Base-by-base conservation (phyloP, 2,329 filamentous ascomycete species). In the Pseudogymnoascus sp. region DNA sequence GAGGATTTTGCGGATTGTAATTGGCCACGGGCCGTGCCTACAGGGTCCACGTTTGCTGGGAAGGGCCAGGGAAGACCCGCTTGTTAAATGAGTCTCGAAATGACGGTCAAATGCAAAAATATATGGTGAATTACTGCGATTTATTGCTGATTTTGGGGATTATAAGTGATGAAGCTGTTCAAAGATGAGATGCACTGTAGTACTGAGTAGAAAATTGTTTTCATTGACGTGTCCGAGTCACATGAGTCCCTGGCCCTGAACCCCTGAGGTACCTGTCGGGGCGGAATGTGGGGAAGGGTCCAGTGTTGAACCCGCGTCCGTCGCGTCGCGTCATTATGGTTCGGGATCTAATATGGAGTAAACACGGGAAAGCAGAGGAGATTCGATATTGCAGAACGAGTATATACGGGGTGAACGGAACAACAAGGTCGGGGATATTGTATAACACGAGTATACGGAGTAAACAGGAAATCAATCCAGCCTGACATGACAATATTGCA, bases 21-120 rank as follows among this genome's bases (percentile, higher is more conserved):
- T 57, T 57, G 51, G 51, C 4, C 6, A 11, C 51, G 51, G 51
- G 51, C 51, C 26, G 51, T 57, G 29, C 51, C 51, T 57, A 57
- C 11, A 34, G 29, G 51, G 16, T 57, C 51, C 51, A 57, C 29
- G 51, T 57, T 34, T 57, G 16, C 51, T 36, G 11, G 51, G n/a
- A 57, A 57, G 16, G 51, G 51, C n/a, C 51, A 57, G 14, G 51
- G 51, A 14, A 21, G 51, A 21, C 51, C 29, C 51, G 51, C 51
- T 18, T 36, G 26, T 57, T 57, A 57, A 57, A 57, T 57, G 51
- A 57, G 51, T 57, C n/a, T 57, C 51, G 51, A 57, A 57, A 57
- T 57, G 29, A 57, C 31, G 29, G 51, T 57, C 34, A 57, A 57
- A 57, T 57, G 51, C 51, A 34, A 14, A 31, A 36, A 57, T 18